A percentile compares a stretch with the other conserved stretches of the same genome.
phyloP scores from a whole-genome alignment of 345 rosid species.

The Pugionium cornutum region DNA sequence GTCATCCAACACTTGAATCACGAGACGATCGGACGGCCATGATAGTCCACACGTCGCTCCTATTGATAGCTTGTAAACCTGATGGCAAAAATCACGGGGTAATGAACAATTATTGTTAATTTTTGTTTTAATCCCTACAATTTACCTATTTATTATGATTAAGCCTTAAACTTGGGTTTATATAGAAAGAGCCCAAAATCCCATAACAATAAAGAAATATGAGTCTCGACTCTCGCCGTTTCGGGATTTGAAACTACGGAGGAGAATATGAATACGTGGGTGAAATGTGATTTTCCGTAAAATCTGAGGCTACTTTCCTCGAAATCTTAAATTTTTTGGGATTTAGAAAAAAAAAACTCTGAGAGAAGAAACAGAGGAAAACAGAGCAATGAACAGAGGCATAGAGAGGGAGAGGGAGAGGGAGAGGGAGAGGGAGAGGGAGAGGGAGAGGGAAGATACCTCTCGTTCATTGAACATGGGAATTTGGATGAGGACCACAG shows the following conservation, averaged over 20 bases:
- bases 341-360: background rate
- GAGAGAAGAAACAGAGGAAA: background rate
- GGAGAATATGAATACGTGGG: constrained; percentile 23
- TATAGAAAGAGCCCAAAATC: constrained; percentile 2
- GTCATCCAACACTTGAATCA: constrained; percentile 99
- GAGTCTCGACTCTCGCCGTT: constrained; percentile 27
- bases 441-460: constrained; percentile 42
- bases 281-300: constrained; percentile 12
- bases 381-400: constrained; percentile 17
- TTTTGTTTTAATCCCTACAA: constrained; percentile 19
- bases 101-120: background rate
- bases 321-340: constrained; percentile 19
- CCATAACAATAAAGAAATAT: background rate
- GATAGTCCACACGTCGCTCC: constrained; percentile 98
- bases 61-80: constrained; percentile 98
- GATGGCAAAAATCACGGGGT: constrained; percentile 39
- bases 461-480: constrained; percentile 99
- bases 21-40: constrained; percentile 99
- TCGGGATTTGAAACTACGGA: constrained; percentile 33
- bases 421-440: too few relatives aligned
- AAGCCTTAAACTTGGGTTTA: constrained; percentile 28
- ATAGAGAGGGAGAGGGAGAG: background rate
- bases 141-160: constrained; percentile 9
- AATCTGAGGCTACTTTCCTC: constrained; percentile 14
- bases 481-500: constrained; percentile 87